Evolutionary conservation across 805 yeast species (phyloP).

Genomic region (Saccharomycopsis lassenensis): DNA sequence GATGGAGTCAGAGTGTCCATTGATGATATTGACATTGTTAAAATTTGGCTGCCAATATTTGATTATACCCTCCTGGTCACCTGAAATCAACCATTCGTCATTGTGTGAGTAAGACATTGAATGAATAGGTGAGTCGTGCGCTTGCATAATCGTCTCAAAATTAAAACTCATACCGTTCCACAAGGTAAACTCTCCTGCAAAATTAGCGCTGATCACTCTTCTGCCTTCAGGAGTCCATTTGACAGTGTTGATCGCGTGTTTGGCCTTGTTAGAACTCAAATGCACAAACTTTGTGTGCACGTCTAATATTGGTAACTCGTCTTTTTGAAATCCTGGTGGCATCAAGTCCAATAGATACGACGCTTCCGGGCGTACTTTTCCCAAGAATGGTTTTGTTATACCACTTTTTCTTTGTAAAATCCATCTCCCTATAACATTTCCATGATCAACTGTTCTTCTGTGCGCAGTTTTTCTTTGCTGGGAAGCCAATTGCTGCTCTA

Average conservation of each 20-base stretch:
- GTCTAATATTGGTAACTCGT: slow-evolving; percentile 44
- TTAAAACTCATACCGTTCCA: slow-evolving; percentile 96
- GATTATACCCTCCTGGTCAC: slow-evolving; percentile 84
- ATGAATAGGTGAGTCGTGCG: slow-evolving; percentile 86
- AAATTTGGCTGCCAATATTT: slow-evolving; percentile 98
- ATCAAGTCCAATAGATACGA: slow-evolving; percentile 51
- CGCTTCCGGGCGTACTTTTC: slow-evolving; percentile 56
- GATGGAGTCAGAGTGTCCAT: slow-evolving; percentile 71
- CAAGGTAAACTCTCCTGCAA: slow-evolving; percentile 89
- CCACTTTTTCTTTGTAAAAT: slow-evolving; percentile 36
- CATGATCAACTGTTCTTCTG: slow-evolving; percentile 69
- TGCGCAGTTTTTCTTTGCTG: slow-evolving; percentile 43
- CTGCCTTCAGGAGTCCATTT: slow-evolving; percentile 97
- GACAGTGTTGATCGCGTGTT: slow-evolving; percentile 82
- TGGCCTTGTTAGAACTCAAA: slow-evolving; percentile 80
- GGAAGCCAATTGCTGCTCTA: slow-evolving; percentile 23
- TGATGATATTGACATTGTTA: slow-evolving; percentile 69
- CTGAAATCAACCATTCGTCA: slow-evolving; percentile 90
- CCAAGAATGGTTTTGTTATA: slow-evolving; percentile 32
- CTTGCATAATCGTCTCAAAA: slow-evolving; percentile 96
- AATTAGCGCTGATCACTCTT: slow-evolving; percentile 77
- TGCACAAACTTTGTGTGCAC: slow-evolving; percentile 77
- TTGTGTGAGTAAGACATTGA: slow-evolving; percentile 73
- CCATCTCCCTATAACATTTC: slow-evolving; percentile 62
- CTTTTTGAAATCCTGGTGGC: slow-evolving; percentile 52